Percentiles rank a stretch among this genome's conserved stretches.
Evolutionary conservation across 768 basidiomycete genomes (phyloP).

Genomic region (Agaricus subrufescens): DNA sequence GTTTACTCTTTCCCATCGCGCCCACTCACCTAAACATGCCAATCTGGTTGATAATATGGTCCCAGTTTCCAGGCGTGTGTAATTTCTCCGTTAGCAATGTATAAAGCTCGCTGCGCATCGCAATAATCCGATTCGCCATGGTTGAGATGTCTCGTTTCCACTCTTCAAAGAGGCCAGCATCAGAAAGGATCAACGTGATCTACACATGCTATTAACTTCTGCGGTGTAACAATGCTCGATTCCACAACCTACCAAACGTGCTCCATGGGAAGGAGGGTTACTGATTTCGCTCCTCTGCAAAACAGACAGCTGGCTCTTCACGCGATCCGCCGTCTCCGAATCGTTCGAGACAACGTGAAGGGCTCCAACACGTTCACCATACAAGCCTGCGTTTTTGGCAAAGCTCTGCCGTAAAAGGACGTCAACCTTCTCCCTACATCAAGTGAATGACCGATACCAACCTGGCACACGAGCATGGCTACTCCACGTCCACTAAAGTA

Average conservation of each 20-base stretch:
- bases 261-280: slow-evolving; percentile 90
- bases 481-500: slow-evolving; percentile 76
- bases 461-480: slow-evolving; percentile 86
- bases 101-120: slow-evolving; percentile 82
- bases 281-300: slow-evolving; percentile 93
- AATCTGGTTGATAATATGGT: slow-evolving; percentile 94
- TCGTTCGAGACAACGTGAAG: slow-evolving; percentile 72
- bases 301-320: slow-evolving; percentile 88
- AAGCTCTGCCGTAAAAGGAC: slow-evolving; percentile 83
- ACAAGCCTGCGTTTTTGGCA: slow-evolving; percentile 95
- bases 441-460: slow-evolving; percentile 35
- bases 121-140: slow-evolving; percentile 92
- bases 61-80: slow-evolving; percentile 90
- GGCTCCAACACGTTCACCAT: slow-evolving; percentile 94
- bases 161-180: slow-evolving; percentile 67
- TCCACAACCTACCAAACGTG: slow-evolving; percentile 64
- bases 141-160: slow-evolving; percentile 89
- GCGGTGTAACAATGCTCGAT: neutral
- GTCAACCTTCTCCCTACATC: slow-evolving; percentile 95
- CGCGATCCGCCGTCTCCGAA: slow-evolving; percentile 61
- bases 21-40: slow-evolving; percentile 86
- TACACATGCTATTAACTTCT: slow-evolving; percentile 21
- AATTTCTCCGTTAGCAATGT: slow-evolving; percentile 69
- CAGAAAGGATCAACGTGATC: slow-evolving; percentile 81
- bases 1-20: neutral